phyloP scores from a whole-genome alignment of 257 asterid species.

The Solanum sejunctum region DNA sequence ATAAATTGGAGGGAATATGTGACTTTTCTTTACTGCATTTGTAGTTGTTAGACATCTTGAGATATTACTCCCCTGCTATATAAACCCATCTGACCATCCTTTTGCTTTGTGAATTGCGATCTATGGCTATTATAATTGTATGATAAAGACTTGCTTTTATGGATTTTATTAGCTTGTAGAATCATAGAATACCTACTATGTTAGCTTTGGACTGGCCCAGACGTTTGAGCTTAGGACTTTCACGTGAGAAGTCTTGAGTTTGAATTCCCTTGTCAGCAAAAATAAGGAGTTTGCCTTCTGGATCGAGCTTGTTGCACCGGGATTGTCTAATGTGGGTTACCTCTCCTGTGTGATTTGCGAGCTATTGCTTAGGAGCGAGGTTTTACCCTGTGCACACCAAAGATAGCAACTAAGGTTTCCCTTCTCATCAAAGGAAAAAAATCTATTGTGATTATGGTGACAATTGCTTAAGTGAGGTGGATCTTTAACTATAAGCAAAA shows the following conservation, averaged over 20 bases:
- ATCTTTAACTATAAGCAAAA: neutral
- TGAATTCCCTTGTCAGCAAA: too few relatives aligned
- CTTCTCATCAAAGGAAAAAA: too few relatives aligned
- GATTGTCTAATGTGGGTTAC: too few relatives aligned
- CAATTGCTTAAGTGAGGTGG: neutral
- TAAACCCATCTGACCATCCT: neutral
- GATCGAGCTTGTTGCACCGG: too few relatives aligned
- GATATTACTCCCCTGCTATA: neutral
- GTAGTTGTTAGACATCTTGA: neutral
- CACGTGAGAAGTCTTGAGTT: too few relatives aligned
- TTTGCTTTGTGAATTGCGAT: neutral
- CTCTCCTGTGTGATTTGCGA: too few relatives aligned
- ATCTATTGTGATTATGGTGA: neutral
- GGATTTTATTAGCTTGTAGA: neutral
- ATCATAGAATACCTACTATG: neutral
- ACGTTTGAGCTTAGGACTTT: too few relatives aligned
- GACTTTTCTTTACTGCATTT: neutral
- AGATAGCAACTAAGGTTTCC: too few relatives aligned
- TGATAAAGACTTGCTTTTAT: neutral
- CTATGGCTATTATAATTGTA: neutral
- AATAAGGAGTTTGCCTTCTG: too few relatives aligned
- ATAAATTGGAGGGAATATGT: neutral
- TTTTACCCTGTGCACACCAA: too few relatives aligned
- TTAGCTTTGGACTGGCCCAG: too few relatives aligned
- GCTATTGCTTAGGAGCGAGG: too few relatives aligned